phyloP scores from a whole-genome alignment of 192 early-diverging fungal genomes.

The Irineochytrium annulatum region DNA sequence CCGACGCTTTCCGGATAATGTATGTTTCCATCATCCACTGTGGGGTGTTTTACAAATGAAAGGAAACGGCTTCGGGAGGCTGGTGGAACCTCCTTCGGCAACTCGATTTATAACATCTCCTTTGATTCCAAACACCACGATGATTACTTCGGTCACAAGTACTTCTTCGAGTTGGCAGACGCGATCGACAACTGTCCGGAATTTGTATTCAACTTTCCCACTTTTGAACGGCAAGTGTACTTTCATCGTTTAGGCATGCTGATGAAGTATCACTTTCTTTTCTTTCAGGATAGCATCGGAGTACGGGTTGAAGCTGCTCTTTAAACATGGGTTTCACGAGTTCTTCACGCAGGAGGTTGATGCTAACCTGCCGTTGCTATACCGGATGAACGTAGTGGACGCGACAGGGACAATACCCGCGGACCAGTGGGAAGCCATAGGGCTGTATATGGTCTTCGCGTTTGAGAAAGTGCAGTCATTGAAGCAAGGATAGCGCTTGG shows the following conservation, averaged over 20 bases:
- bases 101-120: conserved; percentile 79
- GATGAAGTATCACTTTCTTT: background rate
- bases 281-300: conserved; percentile 68
- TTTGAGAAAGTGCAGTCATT: conserved; percentile 50
- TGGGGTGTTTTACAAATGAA: background rate
- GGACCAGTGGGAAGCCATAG: conserved; percentile 92
- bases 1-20: conserved; percentile 88
- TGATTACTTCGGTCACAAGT: conserved; percentile 73
- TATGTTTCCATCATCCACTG: conserved; percentile 25
- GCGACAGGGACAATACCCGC: conserved; percentile 59
- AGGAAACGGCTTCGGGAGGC: conserved; percentile 29
- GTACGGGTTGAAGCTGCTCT: conserved; percentile 74
- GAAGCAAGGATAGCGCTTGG: too few species aligned
- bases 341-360: conserved; percentile 64
- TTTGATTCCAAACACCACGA: conserved; percentile 71
- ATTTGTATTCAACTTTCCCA: conserved; percentile 84
- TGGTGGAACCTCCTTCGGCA: conserved; percentile 56
- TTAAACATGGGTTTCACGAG: conserved; percentile 76
- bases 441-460: conserved; percentile 69
- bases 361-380: conserved; percentile 54
- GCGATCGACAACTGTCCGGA: conserved; percentile 96
- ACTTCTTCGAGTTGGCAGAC: conserved; percentile 88
- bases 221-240: conserved; percentile 60
- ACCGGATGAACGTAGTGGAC: conserved; percentile 80
- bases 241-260: background rate